Evolutionary conservation across 805 yeast species (phyloP), one percentile per base, ranked within the genome.

Genomic region (Kazachstania bromeliacearum): DNA sequence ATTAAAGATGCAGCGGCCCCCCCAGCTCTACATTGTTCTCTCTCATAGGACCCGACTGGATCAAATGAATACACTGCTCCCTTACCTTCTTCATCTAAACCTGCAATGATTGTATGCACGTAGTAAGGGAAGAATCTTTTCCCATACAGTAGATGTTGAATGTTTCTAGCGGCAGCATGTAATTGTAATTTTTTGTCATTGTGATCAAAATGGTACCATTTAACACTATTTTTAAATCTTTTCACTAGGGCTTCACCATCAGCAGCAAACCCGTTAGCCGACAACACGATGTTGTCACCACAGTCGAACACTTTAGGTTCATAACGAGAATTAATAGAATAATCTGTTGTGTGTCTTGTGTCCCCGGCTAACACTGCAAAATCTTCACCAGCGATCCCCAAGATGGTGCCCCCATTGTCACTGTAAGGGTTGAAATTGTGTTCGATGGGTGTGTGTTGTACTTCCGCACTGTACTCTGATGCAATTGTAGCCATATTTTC

Each of bases 321-420:
- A 59, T 82, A 79, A 55, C 98, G 77, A 7, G 96, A 79, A 59
- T 92, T 87, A 60, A 92, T 92, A 44, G 84, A 78, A 64, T 87
- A 92, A 16, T 96, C 98, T 14, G 82, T 79, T 4, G 95, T 85
- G 54, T 83, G 94, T 68, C 98, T 80, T n/a, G 98, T 92, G 60
- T 92, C 98, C 31, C 97, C 97, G 1, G 98, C 98, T 42, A 92
- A 69, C 24, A 92, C 92, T 14, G 95, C 96, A 54, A 87, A 92
- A 62, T 92, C 96, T 59, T 85, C 84, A 34, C 98, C 98, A 1
- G 98, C 96, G 62, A 92, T 92, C 36, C 97, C 98, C 48, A 92
- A 66, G 37, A 89, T 88, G 6, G 97, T 89, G 53, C 98, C 98
- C 51, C 98, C 98, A 52, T 88, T 85, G 62, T 88, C 95, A 21